Conservation (phyloP, 1,139 yeast genomes). For the Saccharomyces pastorianus region DNA sequence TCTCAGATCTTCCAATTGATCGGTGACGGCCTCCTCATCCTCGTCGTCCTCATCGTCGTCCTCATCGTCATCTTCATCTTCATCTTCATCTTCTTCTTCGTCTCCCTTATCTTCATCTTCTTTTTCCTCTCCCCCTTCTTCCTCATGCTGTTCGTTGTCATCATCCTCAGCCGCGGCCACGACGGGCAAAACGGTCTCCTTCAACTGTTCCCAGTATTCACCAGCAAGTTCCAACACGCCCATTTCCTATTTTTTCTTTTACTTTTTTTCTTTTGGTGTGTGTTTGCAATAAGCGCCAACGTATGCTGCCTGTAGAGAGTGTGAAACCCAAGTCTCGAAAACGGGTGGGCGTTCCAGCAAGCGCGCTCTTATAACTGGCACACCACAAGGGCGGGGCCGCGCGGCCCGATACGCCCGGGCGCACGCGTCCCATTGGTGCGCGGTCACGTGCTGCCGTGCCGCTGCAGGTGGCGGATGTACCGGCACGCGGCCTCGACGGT, state of each 20-base stretch:
- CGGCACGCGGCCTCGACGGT: constrained; percentile 84
- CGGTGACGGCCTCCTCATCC: constrained; percentile 65
- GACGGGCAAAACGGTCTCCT: constrained; percentile 75
- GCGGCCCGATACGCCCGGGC: neutral
- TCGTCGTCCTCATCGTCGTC: constrained; percentile 68
- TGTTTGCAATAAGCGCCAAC: neutral
- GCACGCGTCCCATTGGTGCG: neutral
- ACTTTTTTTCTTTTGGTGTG: constrained; percentile 31
- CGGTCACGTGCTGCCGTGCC: constrained; percentile 5
- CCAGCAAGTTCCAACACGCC: constrained; percentile 51
- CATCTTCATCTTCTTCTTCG: constrained; percentile 28
- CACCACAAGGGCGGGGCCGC: neutral
- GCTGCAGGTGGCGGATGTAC: constrained; percentile 48
- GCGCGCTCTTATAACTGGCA: neutral
- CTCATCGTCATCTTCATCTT: constrained; percentile 40
- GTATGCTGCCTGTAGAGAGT: neutral
- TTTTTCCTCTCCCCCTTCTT: constrained; percentile 3
- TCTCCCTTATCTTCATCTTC: constrained; percentile 28
- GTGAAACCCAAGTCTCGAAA: neutral
- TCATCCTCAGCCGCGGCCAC: constrained; percentile 73
- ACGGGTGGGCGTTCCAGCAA: neutral
- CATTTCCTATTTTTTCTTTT: neutral
- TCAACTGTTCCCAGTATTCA: constrained; percentile 54
- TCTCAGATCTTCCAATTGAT: constrained; percentile 59
- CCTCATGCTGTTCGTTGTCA: constrained; percentile 10